Base-by-base conservation (phyloP, 1,284 basidiomycete species). In the Cystobasidiaceae sp. region DNA sequence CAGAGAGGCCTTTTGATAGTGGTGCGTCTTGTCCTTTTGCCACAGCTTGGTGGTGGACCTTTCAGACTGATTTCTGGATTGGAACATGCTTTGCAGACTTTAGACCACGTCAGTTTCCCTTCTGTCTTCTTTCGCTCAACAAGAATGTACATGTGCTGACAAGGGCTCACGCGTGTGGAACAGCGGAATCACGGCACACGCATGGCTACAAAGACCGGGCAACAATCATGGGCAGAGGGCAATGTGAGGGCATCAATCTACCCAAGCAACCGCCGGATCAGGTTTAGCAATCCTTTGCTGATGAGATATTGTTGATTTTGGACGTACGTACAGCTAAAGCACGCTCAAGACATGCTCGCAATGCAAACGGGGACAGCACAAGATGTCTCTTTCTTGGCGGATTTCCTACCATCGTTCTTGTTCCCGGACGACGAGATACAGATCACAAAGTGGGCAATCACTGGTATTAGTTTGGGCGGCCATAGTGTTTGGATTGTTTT, bases 331-430 rank as follows among this genome's bases (percentile, higher is more conserved):
- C 9, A 61, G 58, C 25, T 51, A 25, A 64, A 64, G 27, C 61
- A 64, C 25, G 61, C 51, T 6, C 61, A 64, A 48, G 61, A 56
- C 27, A 64, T 64, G 61, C 33, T 64, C 41, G 61, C 61, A 7
- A 64, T 64, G 61, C 61, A 55, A 44, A 51, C 48, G 15, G 61
- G 61, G 3, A 87, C 87, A 0, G 84, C 85, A 2, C 79, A 82
- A 49, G 92, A 94, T 72, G 82, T 90, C 7, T 86, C 86, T 0
- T 86, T 87, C 76, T 75, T 94, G 64, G 86, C 93, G 68, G 88
- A 92, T 74, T 87, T 90, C 73, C 79, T 94, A 2, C 84, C 86
- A 0, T 75, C 85, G 0, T 89, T 87, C 75, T 77, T 94, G 23
- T 94, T 88, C 74, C 90, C 90, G 0, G 73, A 79, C 21, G 84